A percentile compares a stretch with the other conserved stretches of the same genome.
phyloP scores from a whole-genome alignment of 2,329 filamentous ascomycete genomes.

The Ceratocystis diversiconidia region DNA sequence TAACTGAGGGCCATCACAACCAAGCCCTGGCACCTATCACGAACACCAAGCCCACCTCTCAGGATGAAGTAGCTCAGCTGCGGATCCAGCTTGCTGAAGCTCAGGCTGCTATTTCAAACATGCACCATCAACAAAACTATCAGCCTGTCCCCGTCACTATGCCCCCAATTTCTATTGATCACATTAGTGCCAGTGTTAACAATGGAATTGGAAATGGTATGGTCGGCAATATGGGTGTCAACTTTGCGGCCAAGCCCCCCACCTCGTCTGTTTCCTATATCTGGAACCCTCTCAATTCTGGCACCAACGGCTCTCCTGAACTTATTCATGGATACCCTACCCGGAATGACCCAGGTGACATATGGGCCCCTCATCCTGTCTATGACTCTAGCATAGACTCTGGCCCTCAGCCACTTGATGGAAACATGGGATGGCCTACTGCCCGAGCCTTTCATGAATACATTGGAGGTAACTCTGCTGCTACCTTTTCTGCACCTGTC shows the following conservation, averaged over 20 bases:
- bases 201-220: not conserved
- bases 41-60: conserved; percentile 21
- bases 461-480: not conserved
- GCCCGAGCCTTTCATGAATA: conserved; percentile 1
- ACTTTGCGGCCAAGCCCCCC: not conserved
- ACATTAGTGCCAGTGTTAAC: not conserved
- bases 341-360: not conserved
- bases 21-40: conserved; percentile 3
- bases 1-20: not conserved
- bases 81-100: conserved; percentile 56
- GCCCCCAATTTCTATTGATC: not conserved
- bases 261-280: not conserved
- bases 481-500: not conserved
- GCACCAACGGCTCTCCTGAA: not conserved
- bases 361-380: not conserved
- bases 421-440: not conserved
- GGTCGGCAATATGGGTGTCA: too few species aligned
- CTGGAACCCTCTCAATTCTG: not conserved
- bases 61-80: conserved; percentile 50
- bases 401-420: not conserved
- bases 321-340: not conserved
- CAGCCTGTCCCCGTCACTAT: not conserved
- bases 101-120: conserved; percentile 30
- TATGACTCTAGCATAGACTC: not conserved
- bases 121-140: conserved; percentile 20